Base-by-base conservation (phyloP, 1,284 basidiomycete species). In the Fomitopsis pinicola region DNA sequence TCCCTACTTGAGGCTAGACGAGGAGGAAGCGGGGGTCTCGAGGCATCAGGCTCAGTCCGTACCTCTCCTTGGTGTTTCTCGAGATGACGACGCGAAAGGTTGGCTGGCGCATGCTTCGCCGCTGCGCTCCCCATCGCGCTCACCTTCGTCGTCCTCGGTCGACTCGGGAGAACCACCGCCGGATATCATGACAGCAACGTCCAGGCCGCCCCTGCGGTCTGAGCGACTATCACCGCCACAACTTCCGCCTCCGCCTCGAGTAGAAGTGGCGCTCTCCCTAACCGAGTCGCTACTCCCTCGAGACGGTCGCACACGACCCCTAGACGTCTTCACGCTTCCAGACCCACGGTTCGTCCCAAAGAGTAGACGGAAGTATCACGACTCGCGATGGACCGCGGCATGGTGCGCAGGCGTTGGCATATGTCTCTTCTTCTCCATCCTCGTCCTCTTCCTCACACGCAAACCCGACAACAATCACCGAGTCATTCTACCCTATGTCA, bases 1-100 rank as follows among this genome's bases (percentile, higher is more conserved):
- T 73, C 89, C 90, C 35, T 90, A 91, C 79, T 79, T 91, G 62
- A 82, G 84, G 48, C 76, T 91, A 59, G 89, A 91, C 72, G 87
- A 78, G 62, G 78, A 76, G 57, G 74, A 74, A 22, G 73, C 75
- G 72, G 72, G 78, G 48, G 73, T 74, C 54, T 78, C 78, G 59
- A 72, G 72, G 48, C 74, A 79, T 42, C 77, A 78, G 58, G 70
- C 77, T 28, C 82, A 83, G 67, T 80, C 81, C 19, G 75, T 81
- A 55, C 86, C 82, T 1, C 73, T 88, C 62, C 80, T 88, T 63
- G 71, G 74, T 48, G 70, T 66, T 42, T 73, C 72, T 46, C 71
- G 72, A 55, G 64, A 63, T 63, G 77, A 80, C 62, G 77, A 75
- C 59, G 78, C 76, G 63, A 73, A 74, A 67, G 89, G 89, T 36